phyloP scores from a whole-genome alignment of 208 protist species.

The Blastocrithidia nonstop region DNA sequence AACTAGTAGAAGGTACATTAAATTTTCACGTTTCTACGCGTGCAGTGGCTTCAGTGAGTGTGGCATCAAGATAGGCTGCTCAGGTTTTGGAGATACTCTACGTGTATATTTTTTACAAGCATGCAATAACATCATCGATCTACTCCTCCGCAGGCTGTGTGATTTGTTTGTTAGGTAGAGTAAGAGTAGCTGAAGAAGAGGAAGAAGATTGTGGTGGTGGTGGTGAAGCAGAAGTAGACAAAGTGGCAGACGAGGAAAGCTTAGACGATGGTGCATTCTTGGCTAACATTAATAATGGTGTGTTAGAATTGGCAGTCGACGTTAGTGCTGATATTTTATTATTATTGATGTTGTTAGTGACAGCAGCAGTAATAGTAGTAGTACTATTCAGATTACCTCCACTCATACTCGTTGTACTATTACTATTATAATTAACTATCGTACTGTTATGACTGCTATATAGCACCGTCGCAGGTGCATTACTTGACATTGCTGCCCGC shows the following conservation, averaged over 20 bases:
- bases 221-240: no score
- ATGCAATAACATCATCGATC: conserved; percentile 41
- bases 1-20: no score
- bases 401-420: not conserved
- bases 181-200: no score
- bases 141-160: not conserved
- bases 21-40: no score
- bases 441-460: no score
- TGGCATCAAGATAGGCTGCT: conserved; percentile 32
- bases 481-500: conserved; percentile 6
- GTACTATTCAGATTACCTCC: not conserved
- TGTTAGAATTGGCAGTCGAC: not conserved
- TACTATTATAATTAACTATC: not conserved
- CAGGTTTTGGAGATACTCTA: conserved; percentile 36
- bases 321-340: no score
- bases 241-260: no score
- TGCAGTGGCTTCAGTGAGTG: no score
- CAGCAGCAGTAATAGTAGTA: not conserved
- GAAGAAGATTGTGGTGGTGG: no score
- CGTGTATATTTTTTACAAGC: conserved; percentile 33
- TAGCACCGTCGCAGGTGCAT: no score
- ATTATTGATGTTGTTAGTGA: not conserved
- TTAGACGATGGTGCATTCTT: not conserved
- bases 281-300: not conserved
- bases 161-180: no score